A percentile compares a stretch with the other conserved stretches of the same genome.
Evolutionary conservation across 768 basidiomycete species (phyloP).

Genomic region (Wakefieldia striispora): DNA sequence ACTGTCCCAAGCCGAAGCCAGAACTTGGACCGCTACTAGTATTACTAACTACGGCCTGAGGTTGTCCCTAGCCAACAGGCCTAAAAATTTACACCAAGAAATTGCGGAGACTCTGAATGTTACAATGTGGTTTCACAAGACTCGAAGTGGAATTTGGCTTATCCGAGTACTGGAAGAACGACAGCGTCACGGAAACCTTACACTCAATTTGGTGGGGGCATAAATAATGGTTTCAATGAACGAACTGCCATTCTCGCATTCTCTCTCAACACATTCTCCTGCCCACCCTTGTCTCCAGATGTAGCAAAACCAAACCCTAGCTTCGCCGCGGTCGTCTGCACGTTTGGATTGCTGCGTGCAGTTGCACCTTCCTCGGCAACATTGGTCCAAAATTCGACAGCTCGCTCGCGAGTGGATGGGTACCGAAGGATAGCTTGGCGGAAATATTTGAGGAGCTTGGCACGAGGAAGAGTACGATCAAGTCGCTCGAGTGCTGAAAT

Average conservation of each 20-base stretch:
- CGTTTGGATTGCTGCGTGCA: constrained; percentile 46
- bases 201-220: constrained; percentile 19
- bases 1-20: neutral
- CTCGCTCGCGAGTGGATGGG: constrained; percentile 46
- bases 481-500: constrained; percentile 26
- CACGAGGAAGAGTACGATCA: constrained; percentile 41
- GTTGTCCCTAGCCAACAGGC: too few species aligned
- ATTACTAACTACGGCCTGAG: too few species aligned
- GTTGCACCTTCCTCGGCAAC: constrained; percentile 52
- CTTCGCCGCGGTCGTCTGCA: constrained; percentile 46
- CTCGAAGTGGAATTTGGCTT: too few species aligned
- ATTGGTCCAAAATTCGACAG: constrained; percentile 54
- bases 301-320: constrained; percentile 41
- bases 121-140: too few species aligned
- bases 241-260: constrained; percentile 27
- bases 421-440: constrained; percentile 57
- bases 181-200: neutral
- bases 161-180: too few species aligned
- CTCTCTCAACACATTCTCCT: constrained; percentile 24
- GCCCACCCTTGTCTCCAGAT: constrained; percentile 6
- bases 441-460: constrained; percentile 56
- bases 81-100: too few species aligned
- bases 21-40: too few species aligned
- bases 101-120: too few species aligned
- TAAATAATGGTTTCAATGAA: constrained; percentile 26